phyloP scores from a whole-genome alignment of 768 basidiomycete species.

The Amanita muscaria region DNA sequence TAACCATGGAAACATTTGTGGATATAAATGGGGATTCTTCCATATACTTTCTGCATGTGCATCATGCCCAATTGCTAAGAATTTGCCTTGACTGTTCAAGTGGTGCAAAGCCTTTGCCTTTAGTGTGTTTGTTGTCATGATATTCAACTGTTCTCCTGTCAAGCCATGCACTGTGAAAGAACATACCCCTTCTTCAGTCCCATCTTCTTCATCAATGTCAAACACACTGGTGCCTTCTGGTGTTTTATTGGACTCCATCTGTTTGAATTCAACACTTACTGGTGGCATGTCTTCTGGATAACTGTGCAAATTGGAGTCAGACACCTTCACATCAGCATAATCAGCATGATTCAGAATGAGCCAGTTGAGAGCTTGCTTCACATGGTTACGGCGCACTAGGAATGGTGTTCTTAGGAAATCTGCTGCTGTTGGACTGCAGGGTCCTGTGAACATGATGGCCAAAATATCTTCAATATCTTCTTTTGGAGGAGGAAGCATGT shows the following conservation, averaged over 20 bases:
- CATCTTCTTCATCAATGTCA: slow-evolving; percentile 15
- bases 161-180: no score
- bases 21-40: neutral
- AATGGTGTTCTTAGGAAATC: slow-evolving; percentile 16
- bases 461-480: slow-evolving; percentile 7
- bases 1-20: no score
- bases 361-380: slow-evolving; percentile 18
- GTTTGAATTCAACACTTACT: slow-evolving; percentile 12
- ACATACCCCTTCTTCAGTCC: slow-evolving; percentile 15
- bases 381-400: slow-evolving; percentile 17
- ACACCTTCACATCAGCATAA: slow-evolving; percentile 18
- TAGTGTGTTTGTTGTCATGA: slow-evolving; percentile 1
- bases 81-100: slow-evolving; percentile 14
- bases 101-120: slow-evolving; percentile 20
- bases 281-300: slow-evolving; percentile 12
- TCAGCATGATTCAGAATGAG: slow-evolving; percentile 20
- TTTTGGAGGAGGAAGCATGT: neutral
- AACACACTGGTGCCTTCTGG: slow-evolving; percentile 9
- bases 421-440: slow-evolving; percentile 8
- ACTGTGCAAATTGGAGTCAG: slow-evolving; percentile 11
- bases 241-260: slow-evolving; percentile 6
- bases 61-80: slow-evolving; percentile 21
- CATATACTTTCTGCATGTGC: slow-evolving; percentile 17
- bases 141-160: slow-evolving; percentile 13
- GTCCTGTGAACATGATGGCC: no score